phyloP scores from a whole-genome alignment of 768 basidiomycete genomes.

The Rhodotorula kratochvilovae region DNA sequence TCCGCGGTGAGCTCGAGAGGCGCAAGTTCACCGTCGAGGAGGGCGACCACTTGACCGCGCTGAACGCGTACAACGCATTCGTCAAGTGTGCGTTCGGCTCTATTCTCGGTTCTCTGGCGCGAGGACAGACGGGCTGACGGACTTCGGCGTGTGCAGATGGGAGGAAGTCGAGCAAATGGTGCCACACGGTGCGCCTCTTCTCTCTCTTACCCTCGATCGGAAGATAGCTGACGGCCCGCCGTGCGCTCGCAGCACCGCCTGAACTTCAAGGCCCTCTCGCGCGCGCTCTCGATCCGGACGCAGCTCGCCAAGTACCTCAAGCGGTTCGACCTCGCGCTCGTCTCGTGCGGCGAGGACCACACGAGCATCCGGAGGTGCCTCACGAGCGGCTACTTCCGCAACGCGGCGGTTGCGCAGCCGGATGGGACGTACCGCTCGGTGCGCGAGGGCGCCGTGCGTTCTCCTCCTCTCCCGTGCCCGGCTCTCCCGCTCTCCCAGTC shows the following conservation, averaged over 20 bases:
- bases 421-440: slow-evolving; percentile 92
- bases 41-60: slow-evolving; percentile 89
- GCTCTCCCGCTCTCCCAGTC: neutral
- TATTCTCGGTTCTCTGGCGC: too few relatives aligned
- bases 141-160: slow-evolving; percentile 36
- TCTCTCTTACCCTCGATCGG: too few relatives aligned
- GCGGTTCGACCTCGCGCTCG: slow-evolving; percentile 72
- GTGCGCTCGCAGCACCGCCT: slow-evolving; percentile 65
- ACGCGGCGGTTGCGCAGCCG: slow-evolving; percentile 81
- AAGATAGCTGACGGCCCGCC: too few relatives aligned
- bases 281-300: slow-evolving; percentile 88
- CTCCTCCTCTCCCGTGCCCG: neutral
- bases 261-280: slow-evolving; percentile 87
- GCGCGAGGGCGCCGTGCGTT: slow-evolving; percentile 70
- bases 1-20: slow-evolving; percentile 82
- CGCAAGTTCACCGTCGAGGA: slow-evolving; percentile 97
- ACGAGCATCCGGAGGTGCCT: slow-evolving; percentile 78
- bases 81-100: slow-evolving; percentile 56
- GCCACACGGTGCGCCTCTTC: slow-evolving; percentile 55
- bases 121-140: neutral
- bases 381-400: slow-evolving; percentile 87
- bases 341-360: slow-evolving; percentile 81
- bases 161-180: slow-evolving; percentile 80
- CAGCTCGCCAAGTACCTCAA: slow-evolving; percentile 93
- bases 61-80: slow-evolving; percentile 96